phyloP scores from a whole-genome alignment of 345 rosid species.

The Arabis hirsuta region DNA sequence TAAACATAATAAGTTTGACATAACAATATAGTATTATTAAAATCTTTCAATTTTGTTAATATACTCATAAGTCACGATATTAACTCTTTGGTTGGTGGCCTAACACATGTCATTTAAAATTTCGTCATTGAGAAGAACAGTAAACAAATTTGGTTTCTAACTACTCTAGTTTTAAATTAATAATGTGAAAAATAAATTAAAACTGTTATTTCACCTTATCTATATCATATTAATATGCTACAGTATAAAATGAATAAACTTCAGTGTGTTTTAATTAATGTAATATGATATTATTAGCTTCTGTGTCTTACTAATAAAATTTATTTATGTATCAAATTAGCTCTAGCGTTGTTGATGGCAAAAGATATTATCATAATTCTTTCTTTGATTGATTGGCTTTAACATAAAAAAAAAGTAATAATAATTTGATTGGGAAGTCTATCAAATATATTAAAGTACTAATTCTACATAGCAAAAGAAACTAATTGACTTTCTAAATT shows the following conservation, averaged over 20 bases:
- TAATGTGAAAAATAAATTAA: neutral
- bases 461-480: constrained; percentile 18
- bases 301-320: neutral
- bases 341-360: constrained; percentile 1
- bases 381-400: neutral
- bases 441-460: constrained; percentile 19
- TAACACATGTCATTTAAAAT: constrained; percentile 36
- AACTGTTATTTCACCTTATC: neutral
- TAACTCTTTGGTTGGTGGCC: constrained; percentile 46
- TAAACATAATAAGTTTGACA: constrained; percentile 37
- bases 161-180: constrained; percentile 34
- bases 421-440: neutral
- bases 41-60: constrained; percentile 21
- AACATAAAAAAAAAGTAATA: neutral
- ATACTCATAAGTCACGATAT: constrained; percentile 34
- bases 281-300: too few relatives aligned
- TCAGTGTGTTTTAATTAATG: too few relatives aligned
- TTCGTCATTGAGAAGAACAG: constrained; percentile 34
- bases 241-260: too few relatives aligned
- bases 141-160: constrained; percentile 40
- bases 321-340: neutral
- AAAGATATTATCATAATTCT: neutral
- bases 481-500: constrained; percentile 28
- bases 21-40: constrained; percentile 24
- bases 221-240: too few relatives aligned